Conservation (phyloP, 306 rosid genomes). For the Senna siamea region DNA sequence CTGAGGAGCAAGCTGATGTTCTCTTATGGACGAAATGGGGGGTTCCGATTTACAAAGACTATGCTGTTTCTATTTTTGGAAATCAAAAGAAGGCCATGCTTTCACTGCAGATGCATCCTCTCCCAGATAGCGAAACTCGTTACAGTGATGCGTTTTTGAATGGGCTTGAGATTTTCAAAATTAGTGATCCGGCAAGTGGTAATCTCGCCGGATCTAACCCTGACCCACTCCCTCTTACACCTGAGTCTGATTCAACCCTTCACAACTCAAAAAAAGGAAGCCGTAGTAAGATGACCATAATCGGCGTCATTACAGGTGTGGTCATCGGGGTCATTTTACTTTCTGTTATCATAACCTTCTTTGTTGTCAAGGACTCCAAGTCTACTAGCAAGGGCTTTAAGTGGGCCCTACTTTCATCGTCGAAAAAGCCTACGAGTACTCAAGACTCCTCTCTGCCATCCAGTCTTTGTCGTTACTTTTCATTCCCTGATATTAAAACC, state of each 20-base stretch:
- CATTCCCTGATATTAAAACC: constrained; percentile 46
- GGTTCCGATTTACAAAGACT: constrained; percentile 33
- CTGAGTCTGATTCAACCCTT: neutral
- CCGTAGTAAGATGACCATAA: neutral
- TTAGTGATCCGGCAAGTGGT: neutral
- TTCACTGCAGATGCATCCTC: constrained; percentile 19
- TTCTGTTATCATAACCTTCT: neutral
- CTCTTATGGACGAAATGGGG: constrained; percentile 12
- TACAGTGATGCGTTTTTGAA: constrained; percentile 9
- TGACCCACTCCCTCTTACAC: neutral
- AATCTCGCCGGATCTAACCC: constrained; percentile 41
- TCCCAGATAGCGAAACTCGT: fast-evolving
- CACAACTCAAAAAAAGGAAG: neutral
- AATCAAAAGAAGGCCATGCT: constrained; percentile 21
- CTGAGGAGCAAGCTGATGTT: constrained; percentile 22
- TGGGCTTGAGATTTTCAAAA: constrained; percentile 45
- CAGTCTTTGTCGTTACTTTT: no score
- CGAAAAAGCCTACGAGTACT: neutral
- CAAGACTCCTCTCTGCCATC: constrained; percentile 45
- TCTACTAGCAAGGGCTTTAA: neutral
- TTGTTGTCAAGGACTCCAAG: constrained; percentile 18
- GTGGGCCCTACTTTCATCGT: no score
- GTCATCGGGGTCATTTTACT: neutral
- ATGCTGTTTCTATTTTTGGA: neutral
- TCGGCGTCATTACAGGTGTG: neutral